Evolutionary conservation across 495 filamentous ascomycete species (phyloP).

Genomic region (Bathelium albidoporum): DNA sequence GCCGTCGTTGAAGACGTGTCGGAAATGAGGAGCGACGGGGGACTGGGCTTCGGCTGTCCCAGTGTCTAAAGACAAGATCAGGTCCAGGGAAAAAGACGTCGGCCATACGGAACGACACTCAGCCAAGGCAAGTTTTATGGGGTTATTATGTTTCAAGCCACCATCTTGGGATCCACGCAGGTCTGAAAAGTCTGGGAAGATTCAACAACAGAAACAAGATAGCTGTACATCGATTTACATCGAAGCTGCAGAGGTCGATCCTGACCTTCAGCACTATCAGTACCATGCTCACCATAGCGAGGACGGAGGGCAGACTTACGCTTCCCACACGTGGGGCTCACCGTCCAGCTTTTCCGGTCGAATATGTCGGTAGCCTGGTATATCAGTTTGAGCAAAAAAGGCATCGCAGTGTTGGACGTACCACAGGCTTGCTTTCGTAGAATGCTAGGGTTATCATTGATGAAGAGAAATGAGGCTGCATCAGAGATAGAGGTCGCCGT

Average conservation of each 20-base stretch:
- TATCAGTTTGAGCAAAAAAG: neutral
- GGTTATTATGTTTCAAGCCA: conserved; percentile 29
- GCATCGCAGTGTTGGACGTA: neutral
- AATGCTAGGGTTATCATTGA: conserved; percentile 23
- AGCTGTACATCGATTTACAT: conserved; percentile 10
- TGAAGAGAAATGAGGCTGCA: conserved; percentile 21
- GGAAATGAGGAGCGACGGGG: neutral
- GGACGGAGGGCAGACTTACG: conserved; percentile 9
- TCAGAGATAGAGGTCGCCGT: conserved; percentile 24
- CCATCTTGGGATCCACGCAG: conserved; percentile 24
- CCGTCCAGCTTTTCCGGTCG: conserved; percentile 10
- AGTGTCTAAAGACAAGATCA: neutral
- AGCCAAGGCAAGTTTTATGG: conserved; percentile 25
- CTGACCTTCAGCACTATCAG: conserved; percentile 9
- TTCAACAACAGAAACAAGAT: neutral
- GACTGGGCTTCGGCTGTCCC: neutral
- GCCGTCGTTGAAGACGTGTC: conserved; percentile 6
- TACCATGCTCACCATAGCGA: neutral
- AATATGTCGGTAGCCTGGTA: conserved; percentile 14
- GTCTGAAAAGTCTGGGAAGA: conserved; percentile 2
- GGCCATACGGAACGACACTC: conserved; percentile 23
- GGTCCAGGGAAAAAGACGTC: neutral
- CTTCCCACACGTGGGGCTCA: conserved; percentile 20
- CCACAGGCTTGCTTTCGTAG: neutral
- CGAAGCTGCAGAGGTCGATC: conserved; percentile 25